These are phyloP conservation scores for Phialophora expanda DNA, from an alignment of 2,329 filamentous ascomycete genomes.

Conservation along the genomic window DNA sequence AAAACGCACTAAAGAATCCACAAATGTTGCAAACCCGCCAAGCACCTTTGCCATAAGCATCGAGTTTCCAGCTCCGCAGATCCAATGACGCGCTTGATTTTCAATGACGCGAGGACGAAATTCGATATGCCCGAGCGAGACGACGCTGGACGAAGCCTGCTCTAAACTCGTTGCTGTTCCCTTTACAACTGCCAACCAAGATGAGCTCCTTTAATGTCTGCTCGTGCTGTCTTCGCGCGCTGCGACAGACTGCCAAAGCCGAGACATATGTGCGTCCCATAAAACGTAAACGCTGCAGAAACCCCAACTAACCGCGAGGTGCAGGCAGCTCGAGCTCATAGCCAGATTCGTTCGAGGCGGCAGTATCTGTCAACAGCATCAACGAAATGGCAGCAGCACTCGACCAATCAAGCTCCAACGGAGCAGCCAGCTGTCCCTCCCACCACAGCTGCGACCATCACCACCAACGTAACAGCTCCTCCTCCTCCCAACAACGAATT, in stretches of 20 bases:
- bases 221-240: constrained; percentile 35
- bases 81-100: constrained; percentile 32
- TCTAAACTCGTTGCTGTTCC: not conserved
- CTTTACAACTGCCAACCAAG: not conserved
- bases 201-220: constrained; percentile 34
- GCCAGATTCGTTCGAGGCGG: not conserved
- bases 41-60: not conserved
- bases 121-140: constrained; percentile 2
- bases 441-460: constrained; percentile 29
- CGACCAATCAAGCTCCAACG: not conserved
- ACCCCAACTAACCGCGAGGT: constrained; percentile 8
- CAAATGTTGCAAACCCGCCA: constrained; percentile 16
- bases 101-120: constrained; percentile 10
- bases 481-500: constrained; percentile 5
- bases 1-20: not conserved
- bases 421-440: constrained; percentile 14
- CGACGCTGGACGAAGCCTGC: not conserved
- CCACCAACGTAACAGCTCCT: constrained; percentile 28
- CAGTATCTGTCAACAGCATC: constrained; percentile 17
- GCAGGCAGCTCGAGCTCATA: constrained; percentile 9
- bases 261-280: constrained; percentile 10
- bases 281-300: not conserved
- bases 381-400: constrained; percentile 16
- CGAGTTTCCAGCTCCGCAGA: not conserved
- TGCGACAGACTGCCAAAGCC: constrained; percentile 29